Conservation (phyloP, 1,284 basidiomycete genomes). For the Trametes polyzona region DNA sequence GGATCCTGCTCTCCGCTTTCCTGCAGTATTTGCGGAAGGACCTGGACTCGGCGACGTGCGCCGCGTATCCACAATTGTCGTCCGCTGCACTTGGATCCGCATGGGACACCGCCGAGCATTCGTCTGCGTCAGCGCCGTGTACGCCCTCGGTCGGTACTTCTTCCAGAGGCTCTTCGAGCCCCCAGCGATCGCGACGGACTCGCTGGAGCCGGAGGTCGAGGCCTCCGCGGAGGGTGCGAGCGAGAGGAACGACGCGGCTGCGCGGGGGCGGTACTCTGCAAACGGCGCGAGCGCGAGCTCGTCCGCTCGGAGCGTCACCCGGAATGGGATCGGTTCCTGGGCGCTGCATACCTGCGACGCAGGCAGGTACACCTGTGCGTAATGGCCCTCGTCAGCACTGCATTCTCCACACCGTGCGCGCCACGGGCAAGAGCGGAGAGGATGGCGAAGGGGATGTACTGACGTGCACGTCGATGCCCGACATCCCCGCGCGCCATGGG, state of each 20-base stretch:
- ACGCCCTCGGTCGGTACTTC: too few relatives aligned
- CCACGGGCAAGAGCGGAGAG: background rate
- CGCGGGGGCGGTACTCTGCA: slow-evolving; percentile 29
- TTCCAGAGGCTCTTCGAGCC: background rate
- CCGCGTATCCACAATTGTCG: slow-evolving; percentile 28
- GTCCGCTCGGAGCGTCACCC: slow-evolving; percentile 33
- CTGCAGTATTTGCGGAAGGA: background rate
- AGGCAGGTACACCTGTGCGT: slow-evolving; percentile 34
- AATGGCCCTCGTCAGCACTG: slow-evolving; percentile 2
- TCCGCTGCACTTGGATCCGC: slow-evolving; percentile 28
- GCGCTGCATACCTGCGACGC: slow-evolving; percentile 32
- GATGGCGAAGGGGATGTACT: slow-evolving; percentile 2
- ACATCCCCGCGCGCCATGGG: slow-evolving; percentile 11
- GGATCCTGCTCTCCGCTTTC: too few relatives aligned
- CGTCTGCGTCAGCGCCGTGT: background rate
- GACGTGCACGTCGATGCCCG: slow-evolving; percentile 28
- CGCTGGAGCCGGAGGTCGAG: too few relatives aligned
- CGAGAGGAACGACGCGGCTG: slow-evolving; percentile 35
- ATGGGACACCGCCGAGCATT: slow-evolving; percentile 23
- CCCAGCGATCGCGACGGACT: slow-evolving; percentile 15
- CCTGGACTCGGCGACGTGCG: slow-evolving; percentile 7
- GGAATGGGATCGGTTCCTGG: slow-evolving; percentile 36
- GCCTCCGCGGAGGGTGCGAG: slow-evolving; percentile 19
- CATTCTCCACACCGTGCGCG: background rate
- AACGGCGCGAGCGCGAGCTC: slow-evolving; percentile 33